Evolutionary conservation across 257 asterid genomes (phyloP), one percentile per base, ranked within the genome.

Genomic region (Nyctanthes arbortristis): DNA sequence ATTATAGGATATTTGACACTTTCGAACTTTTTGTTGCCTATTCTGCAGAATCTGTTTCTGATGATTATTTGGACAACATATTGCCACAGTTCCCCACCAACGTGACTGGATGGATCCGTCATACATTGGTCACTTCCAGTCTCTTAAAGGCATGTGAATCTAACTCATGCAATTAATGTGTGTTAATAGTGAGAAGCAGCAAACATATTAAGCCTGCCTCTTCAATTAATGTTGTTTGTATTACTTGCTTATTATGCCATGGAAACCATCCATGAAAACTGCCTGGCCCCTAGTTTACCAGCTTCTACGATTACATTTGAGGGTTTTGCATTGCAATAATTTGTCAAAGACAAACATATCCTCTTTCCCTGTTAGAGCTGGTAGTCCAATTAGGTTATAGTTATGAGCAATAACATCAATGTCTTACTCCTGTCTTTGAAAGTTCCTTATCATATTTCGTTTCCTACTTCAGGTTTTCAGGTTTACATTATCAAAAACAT

Each of bases 61-160:
- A n/a, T n/a, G n/a, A n/a, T n/a, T n/a, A n/a, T n/a, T n/a, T n/a
- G n/a, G n/a, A 83, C 43, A 88, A 90, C 82, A 88, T 93, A 78
- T 76, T 90, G 89, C 90, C 85, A 72, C 96, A 88, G 85, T 88
- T 90, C 75, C 98, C 98, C 47, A 93, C 98, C 69, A 90, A 93
- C 79, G 92, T 93, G 30, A 93, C 98, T 0, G 98, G 92, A 33
- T 93, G 98, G 98, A 93, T 93, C 76, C 88, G 98, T 75, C 91
- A n/a, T n/a, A n/a, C n/a, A n/a, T n/a, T n/a, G n/a, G n/a, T n/a
- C n/a, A n/a, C n/a, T n/a, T n/a, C n/a, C n/a, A n/a, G n/a, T n/a
- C n/a, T n/a, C n/a, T n/a, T n/a, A n/a, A n/a, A n/a, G n/a, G n/a
- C n/a, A n/a, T 11, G 90, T 82, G 72, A 75, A 77, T 80, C 76